phyloP scores from a whole-genome alignment of 768 basidiomycete species.

The Naganishia friedmannii region DNA sequence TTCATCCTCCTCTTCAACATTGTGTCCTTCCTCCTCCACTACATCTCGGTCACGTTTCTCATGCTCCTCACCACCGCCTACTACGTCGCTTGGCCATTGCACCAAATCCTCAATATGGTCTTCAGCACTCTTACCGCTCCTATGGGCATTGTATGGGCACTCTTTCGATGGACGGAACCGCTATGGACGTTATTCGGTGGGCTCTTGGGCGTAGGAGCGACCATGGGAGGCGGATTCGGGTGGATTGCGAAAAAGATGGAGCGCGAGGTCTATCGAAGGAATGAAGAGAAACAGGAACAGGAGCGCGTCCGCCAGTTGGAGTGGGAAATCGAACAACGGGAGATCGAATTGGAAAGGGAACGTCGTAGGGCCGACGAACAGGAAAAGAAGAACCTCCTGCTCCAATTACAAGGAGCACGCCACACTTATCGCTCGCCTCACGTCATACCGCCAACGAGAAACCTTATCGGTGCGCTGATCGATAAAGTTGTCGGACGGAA shows the following conservation, averaged over 20 bases:
- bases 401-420: slow-evolving; percentile 1
- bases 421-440: neutral
- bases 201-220: neutral
- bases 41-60: slow-evolving; percentile 17
- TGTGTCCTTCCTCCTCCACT: slow-evolving; percentile 8
- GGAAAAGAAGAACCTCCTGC: slow-evolving; percentile 11
- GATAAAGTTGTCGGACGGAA: slow-evolving; percentile 2
- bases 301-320: slow-evolving; percentile 2
- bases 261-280: neutral
- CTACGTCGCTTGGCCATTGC: slow-evolving; percentile 14
- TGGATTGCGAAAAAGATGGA: slow-evolving; percentile 11
- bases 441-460: neutral
- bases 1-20: slow-evolving; percentile 11
- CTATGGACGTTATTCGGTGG: slow-evolving; percentile 8
- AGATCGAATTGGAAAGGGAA: slow-evolving; percentile 13
- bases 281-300: slow-evolving; percentile 1
- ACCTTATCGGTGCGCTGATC: neutral
- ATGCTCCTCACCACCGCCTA: slow-evolving; percentile 23
- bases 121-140: slow-evolving; percentile 4
- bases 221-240: slow-evolving; percentile 6
- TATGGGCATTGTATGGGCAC: neutral
- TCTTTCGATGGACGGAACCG: slow-evolving; percentile 2
- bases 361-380: slow-evolving; percentile 12
- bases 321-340: slow-evolving; percentile 2
- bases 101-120: slow-evolving; percentile 5